Evolutionary conservation across 208 protist species (phyloP), one percentile per base, ranked within the genome.

Genomic region (Trypanosoma caninum): DNA sequence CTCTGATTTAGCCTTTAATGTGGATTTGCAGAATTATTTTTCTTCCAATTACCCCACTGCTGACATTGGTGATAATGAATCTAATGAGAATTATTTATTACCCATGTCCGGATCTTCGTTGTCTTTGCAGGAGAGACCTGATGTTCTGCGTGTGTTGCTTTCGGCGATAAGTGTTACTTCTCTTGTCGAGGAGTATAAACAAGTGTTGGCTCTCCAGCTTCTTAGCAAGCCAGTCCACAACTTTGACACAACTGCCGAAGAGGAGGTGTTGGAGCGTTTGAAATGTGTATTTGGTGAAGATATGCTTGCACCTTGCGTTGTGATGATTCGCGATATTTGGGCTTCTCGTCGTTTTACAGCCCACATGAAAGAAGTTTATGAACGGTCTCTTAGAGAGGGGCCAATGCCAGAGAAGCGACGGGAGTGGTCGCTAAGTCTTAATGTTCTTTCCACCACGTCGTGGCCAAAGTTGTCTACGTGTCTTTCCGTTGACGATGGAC

Each of bases 231-330:
- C 37, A 0, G 74, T 92, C 70, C 76, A 87, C 78, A 61, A 85
- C 57, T 95, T 93, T 57, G 81, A 93, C 70, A 91, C 83, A 16
- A 84, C 78, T 0, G 57, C 69, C 3, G 85, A 92, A 60, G 85
- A 93, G 55, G 89, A 95, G 64, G 84, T 91, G 25, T 70, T 92
- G 30, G 89, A 95, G 64, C 82, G 89, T 28, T 68, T 95, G n/a
- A 86, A 87, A 63, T 89, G 85, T 57, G 80, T 78, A 11, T 84
- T 95, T 33, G 89, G 89, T 48, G 85, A 90, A 68, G 76, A 84
- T 45, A 69, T 74, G 23, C 59, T 95, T 16, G 62, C 76, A 42
- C 68, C 73, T 14, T 95, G 89, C 48, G 72, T 77, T 5, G 86
- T 95, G 41, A 95, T 95, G 85, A 60, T 95, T 38, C 78, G 81